A percentile compares a stretch with the other conserved stretches of the same genome.
phyloP scores from a whole-genome alignment of 2,329 filamentous ascomycete species.

The Ceratocystis variospora region DNA sequence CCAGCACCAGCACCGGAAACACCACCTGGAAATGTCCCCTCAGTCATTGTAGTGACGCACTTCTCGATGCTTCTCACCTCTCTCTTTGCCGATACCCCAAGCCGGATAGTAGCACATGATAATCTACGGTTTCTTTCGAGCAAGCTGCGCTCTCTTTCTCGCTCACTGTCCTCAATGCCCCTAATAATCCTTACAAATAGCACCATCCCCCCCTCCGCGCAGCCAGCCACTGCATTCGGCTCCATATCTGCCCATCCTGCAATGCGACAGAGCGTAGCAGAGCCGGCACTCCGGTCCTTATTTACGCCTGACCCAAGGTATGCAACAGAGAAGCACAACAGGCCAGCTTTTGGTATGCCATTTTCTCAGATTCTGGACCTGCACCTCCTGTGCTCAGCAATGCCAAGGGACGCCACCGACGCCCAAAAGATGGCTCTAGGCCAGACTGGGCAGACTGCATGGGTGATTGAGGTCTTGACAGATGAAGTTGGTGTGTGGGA shows the following conservation, averaged over 20 bases:
- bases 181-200: conserved; percentile 44
- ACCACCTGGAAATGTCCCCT: conserved; percentile 23
- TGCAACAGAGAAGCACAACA: conserved; percentile 27
- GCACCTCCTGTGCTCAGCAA: conserved; percentile 37
- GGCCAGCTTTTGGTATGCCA: conserved; percentile 40
- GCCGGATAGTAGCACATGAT: conserved; percentile 36
- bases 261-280: conserved; percentile 23
- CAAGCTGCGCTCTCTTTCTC: conserved; percentile 34
- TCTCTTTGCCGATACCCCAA: conserved; percentile 38
- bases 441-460: conserved; percentile 23
- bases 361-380: conserved; percentile 42
- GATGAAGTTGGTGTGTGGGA: conserved; percentile 38
- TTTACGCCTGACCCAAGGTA: conserved; percentile 29
- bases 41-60: conserved; percentile 42
- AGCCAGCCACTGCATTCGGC: neutral
- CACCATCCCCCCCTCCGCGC: conserved; percentile 24
- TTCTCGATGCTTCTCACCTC: conserved; percentile 38
- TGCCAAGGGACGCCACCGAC: conserved; percentile 31
- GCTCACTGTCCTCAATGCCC: conserved; percentile 29
- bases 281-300: conserved; percentile 37
- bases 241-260: neutral
- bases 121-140: conserved; percentile 35
- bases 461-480: conserved; percentile 38
- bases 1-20: neutral
- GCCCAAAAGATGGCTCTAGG: conserved; percentile 25